phyloP scores from a whole-genome alignment of 2,329 filamentous ascomycete species.

The Penicillium polonicum region DNA sequence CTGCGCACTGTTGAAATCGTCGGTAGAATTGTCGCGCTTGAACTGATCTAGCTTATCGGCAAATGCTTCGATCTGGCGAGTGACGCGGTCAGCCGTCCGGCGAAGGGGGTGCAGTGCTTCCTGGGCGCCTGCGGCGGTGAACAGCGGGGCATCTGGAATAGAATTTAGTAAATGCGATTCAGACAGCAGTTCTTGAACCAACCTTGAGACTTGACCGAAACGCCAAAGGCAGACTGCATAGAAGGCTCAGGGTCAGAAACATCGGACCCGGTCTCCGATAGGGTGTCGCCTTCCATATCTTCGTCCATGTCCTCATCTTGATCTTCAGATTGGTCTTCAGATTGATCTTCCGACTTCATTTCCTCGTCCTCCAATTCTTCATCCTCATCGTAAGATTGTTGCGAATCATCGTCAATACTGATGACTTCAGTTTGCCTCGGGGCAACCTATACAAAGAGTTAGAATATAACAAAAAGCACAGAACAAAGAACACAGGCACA shows the following conservation, averaged over 20 bases:
- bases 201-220: conserved; percentile 18
- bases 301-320: conserved; percentile 29
- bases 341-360: conserved; percentile 13
- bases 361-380: conserved; percentile 27
- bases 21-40: conserved; percentile 52
- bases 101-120: conserved; percentile 60
- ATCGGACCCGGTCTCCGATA: conserved; percentile 28
- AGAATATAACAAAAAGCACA: conserved; percentile 10
- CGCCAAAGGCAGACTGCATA: conserved; percentile 17
- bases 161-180: conserved; percentile 11
- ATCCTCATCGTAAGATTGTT: conserved; percentile 28
- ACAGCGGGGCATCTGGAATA: conserved; percentile 32
- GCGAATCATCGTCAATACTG: conserved; percentile 40
- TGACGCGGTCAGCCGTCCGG: conserved; percentile 66
- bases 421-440: conserved; percentile 38
- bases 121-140: conserved; percentile 49
- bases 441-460: conserved; percentile 20
- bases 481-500: conserved; percentile 5
- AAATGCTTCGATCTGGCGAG: conserved; percentile 82
- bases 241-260: conserved; percentile 27
- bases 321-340: conserved; percentile 16
- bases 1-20: conserved; percentile 56
- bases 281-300: conserved; percentile 31
- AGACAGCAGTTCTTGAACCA: not conserved
- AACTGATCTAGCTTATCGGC: conserved; percentile 79